Evolutionary conservation across 2,329 filamentous ascomycete species (phyloP).

Genomic region (Pyricularia grisea): DNA sequence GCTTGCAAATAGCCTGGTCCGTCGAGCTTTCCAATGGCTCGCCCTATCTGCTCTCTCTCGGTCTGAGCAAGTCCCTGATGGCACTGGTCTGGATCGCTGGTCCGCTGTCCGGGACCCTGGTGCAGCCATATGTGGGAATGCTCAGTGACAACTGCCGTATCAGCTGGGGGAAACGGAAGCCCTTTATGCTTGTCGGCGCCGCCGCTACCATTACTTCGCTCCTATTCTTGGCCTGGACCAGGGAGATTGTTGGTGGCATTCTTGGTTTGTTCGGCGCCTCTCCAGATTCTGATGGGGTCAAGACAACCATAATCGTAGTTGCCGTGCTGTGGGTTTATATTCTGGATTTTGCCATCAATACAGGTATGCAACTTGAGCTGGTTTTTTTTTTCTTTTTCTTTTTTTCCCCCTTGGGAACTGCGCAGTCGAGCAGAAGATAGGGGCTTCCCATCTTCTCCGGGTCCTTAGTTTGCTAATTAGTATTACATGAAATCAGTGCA

Average conservation of each 20-base stretch:
- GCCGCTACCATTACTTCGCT: conserved; percentile 58
- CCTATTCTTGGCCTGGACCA: conserved; percentile 64
- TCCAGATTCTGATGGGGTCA: conserved; percentile 53
- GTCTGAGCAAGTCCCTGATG: conserved; percentile 74
- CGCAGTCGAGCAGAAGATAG: neutral
- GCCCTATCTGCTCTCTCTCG: conserved; percentile 70
- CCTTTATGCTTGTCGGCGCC: conserved; percentile 68
- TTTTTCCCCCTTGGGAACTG: neutral
- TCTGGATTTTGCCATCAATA: conserved; percentile 92
- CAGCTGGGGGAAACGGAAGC: conserved; percentile 68
- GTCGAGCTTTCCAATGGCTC: conserved; percentile 92
- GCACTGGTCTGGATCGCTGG: conserved; percentile 80
- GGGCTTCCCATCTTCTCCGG: neutral
- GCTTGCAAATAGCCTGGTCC: conserved; percentile 90
- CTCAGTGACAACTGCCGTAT: conserved; percentile 69
- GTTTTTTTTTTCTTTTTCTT: neutral
- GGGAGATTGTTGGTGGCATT: conserved; percentile 60
- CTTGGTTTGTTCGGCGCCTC: conserved; percentile 63
- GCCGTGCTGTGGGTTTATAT: conserved; percentile 84
- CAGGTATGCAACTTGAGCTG: conserved; percentile 39
- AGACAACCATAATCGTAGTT: conserved; percentile 59
- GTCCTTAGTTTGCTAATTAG: neutral
- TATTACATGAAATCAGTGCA: conserved; percentile 50
- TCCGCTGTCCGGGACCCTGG: conserved; percentile 66
- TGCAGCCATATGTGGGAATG: conserved; percentile 78